phyloP scores from a whole-genome alignment of 345 rosid genomes.

The Lumnitzera racemosa region DNA sequence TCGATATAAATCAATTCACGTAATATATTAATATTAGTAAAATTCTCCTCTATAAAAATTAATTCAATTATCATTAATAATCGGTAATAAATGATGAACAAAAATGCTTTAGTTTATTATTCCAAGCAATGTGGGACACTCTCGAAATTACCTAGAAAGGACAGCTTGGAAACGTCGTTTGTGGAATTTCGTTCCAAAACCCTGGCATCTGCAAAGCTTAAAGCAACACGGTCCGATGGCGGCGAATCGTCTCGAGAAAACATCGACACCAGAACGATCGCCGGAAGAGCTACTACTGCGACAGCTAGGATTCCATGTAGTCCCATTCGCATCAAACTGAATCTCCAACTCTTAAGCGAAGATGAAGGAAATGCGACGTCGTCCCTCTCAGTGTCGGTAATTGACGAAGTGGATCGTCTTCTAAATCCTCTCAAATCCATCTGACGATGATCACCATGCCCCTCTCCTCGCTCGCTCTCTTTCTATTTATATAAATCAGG shows the following conservation, averaged over 20 bases:
- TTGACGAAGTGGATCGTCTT: slow-evolving; percentile 28
- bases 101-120: too few species aligned
- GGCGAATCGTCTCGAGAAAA: slow-evolving; percentile 20
- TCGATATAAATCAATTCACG: too few species aligned
- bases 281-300: slow-evolving; percentile 27
- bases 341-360: slow-evolving; percentile 23
- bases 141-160: background rate
- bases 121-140: too few species aligned
- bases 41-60: too few species aligned
- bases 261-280: slow-evolving; percentile 18
- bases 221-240: slow-evolving; percentile 20
- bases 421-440: slow-evolving; percentile 49
- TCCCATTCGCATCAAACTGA: slow-evolving; percentile 9
- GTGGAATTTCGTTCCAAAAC: slow-evolving; percentile 17
- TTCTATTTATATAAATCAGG: too few species aligned
- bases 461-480: too few species aligned
- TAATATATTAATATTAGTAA: too few species aligned
- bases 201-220: slow-evolving; percentile 40
- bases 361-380: slow-evolving; percentile 1
- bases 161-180: slow-evolving; percentile 11
- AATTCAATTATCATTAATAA: too few species aligned
- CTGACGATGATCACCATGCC: background rate
- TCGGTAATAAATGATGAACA: too few species aligned
- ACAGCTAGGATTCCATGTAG: slow-evolving; percentile 20
- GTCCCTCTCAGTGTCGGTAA: slow-evolving; percentile 14